Base-by-base conservation (phyloP, 495 filamentous ascomycete genomes). In the Tuber magnatum region DNA sequence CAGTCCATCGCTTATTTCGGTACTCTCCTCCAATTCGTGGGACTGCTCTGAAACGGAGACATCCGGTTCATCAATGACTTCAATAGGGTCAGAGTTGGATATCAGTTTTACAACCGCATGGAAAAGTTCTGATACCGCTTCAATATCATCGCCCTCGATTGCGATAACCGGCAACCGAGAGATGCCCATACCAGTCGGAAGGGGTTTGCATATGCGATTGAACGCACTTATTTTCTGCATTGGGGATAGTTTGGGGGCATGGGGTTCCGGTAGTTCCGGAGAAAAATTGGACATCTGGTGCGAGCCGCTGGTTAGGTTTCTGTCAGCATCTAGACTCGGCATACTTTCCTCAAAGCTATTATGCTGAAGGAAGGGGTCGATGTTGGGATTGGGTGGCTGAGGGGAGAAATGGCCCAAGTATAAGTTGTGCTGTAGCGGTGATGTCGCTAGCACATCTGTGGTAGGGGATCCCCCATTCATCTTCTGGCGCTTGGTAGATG, bases 121-220 rank as follows among this genome's bases (percentile, higher is more conserved):
- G 48, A 73, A 78, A n/a, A 82, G 81, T 1, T 76, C 76, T 4
- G 76, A 71, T 22, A 83, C 81, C 3, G 70, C 68, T 12, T 73
- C 73, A 16, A 71, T 68, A 44, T 83, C 81, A 46, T 82, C 81
- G 22, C 94, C 93, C 81, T 99, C 95, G 38, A 99, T 83, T 0
- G 92, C 90, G 69, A 98, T 90, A 40, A 97, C 87, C 1, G 92
- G 88, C 0, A 96, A 94, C 61, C 94, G 88, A 39, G 86, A 70
- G 6, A 75, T 72, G 22, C 76, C 70, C 22, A 76, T 69, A 44
- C 70, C 71, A 16, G 80, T 71, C 2, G 81, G 75, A 56, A 82
- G 74, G 38, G 81, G 76, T 68, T 75, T 83, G 68, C 81, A 83
- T 32, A 82, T 82, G 43, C 74, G 73, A 69, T 70, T 75, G 43